These are phyloP conservation scores for Pinus tabuliformis DNA, from an alignment of 75 land plant genomes.

Conservation along the genomic window DNA sequence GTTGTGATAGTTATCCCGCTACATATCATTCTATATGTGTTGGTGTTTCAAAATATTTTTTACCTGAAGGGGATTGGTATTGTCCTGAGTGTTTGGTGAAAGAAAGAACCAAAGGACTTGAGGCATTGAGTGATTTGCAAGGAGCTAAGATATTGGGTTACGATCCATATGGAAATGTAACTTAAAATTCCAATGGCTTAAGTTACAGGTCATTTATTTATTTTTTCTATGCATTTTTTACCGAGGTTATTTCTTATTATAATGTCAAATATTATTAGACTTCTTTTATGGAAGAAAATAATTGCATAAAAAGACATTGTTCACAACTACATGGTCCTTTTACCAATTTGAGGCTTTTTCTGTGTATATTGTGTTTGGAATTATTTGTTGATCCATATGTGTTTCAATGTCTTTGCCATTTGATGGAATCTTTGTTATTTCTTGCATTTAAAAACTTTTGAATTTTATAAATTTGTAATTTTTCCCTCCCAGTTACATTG, in stretches of 20 bases:
- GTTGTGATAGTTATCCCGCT: slow-evolving; percentile 98
- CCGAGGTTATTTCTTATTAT: not conserved
- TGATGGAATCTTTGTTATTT: not conserved
- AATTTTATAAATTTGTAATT: not conserved
- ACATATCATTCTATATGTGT: slow-evolving; percentile 95
- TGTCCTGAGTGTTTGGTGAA: slow-evolving; percentile 81
- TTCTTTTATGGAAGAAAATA: not conserved
- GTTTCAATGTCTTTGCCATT: not conserved
- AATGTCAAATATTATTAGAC: not conserved
- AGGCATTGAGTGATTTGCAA: slow-evolving; percentile 30
- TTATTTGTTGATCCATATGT: not conserved
- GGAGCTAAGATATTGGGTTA: slow-evolving; percentile 71
- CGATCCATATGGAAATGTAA: slow-evolving; percentile 86
- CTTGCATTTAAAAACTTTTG: not conserved
- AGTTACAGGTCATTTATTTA: not conserved
- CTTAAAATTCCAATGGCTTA: slow-evolving; percentile 18
- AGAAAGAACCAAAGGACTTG: slow-evolving; percentile 32
- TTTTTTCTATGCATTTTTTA: not conserved
- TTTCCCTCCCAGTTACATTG: not conserved
- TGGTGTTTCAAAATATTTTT: slow-evolving; percentile 55
- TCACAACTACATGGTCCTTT: too few species aligned
- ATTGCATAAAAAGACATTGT: not conserved
- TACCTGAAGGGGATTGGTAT: slow-evolving; percentile 95
- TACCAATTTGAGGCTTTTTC: too few species aligned
- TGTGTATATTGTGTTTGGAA: not conserved